Conservation (phyloP, 2,329 filamentous ascomycete genomes). For the Aspergillus pseudoterreus region DNA sequence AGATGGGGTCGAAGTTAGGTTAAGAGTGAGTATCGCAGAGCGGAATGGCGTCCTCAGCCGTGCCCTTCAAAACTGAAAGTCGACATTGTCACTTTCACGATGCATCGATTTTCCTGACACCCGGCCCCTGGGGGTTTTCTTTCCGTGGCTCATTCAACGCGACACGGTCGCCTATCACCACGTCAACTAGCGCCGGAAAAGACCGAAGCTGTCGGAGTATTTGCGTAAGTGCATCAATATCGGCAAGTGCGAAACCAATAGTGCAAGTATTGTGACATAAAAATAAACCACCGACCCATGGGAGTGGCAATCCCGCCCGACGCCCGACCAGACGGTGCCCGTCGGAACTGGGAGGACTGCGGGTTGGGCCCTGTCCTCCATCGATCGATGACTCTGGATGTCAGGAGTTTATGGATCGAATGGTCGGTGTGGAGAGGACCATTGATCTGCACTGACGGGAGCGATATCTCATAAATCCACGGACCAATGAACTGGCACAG, state of each 20-base stretch:
- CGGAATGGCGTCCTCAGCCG: not conserved
- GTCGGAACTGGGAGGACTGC: not conserved
- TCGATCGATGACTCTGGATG: not conserved
- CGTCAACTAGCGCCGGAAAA: not conserved
- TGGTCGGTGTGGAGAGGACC: slow-evolving; percentile 12
- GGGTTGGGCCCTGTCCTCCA: not conserved
- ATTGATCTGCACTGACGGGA: slow-evolving; percentile 7
- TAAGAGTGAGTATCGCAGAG: not conserved
- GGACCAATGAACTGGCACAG: slow-evolving; percentile 1
- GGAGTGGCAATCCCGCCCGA: not conserved
- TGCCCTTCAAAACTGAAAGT: not conserved
- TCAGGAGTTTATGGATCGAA: slow-evolving; percentile 12
- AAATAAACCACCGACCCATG: slow-evolving; percentile 6
- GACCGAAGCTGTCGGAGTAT: slow-evolving; percentile 3
- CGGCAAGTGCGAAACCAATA: slow-evolving; percentile 9
- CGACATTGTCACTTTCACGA: not conserved
- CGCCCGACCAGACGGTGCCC: not conserved
- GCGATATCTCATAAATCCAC: slow-evolving; percentile 9
- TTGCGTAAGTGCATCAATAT: slow-evolving; percentile 2
- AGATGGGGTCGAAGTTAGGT: not conserved
- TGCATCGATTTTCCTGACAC: not conserved
- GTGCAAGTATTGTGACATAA: slow-evolving; percentile 8
- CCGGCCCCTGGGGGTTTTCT: not conserved
- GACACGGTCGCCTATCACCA: not conserved
- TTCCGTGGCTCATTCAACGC: not conserved